phyloP scores from a whole-genome alignment of 2,329 filamentous ascomycete species.

The Phaeosphaeriaceae sp. region DNA sequence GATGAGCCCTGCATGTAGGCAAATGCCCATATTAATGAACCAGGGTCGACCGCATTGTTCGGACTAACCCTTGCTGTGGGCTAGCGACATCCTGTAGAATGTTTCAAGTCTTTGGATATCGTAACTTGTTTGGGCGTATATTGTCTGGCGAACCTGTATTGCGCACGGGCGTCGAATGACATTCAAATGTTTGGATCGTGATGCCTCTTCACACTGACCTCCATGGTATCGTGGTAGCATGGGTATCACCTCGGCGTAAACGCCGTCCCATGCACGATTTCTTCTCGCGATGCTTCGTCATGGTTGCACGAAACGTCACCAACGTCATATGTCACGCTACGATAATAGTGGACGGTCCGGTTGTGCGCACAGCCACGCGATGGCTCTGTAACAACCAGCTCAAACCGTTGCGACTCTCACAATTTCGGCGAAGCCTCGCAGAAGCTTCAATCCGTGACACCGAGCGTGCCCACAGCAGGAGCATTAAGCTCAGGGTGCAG shows the following conservation, averaged over 20 bases:
- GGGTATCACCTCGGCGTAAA: not conserved
- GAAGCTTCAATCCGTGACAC: not conserved
- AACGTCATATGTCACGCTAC: not conserved
- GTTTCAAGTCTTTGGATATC: slow-evolving; percentile 1
- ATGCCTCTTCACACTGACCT: not conserved
- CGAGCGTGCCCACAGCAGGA: not conserved
- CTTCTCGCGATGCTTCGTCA: slow-evolving; percentile 4
- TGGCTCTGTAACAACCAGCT: not conserved
- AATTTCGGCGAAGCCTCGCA: not conserved
- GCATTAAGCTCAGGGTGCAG: slow-evolving; percentile 15
- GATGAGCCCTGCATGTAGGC: not conserved
- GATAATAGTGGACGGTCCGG: not conserved
- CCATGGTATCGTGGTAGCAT: no score
- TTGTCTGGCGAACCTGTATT: not conserved
- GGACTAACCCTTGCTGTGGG: not conserved
- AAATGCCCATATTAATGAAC: slow-evolving; percentile 3
- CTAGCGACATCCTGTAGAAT: not conserved
- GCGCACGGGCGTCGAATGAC: not conserved
- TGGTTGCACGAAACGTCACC: slow-evolving; percentile 1
- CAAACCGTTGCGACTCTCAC: not conserved
- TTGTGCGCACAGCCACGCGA: not conserved
- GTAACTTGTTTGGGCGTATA: not conserved
- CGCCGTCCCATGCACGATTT: not conserved
- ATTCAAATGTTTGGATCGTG: not conserved
- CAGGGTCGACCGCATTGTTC: not conserved